phyloP scores from a whole-genome alignment of 2,329 filamentous ascomycete species.

The Gnomoniopsis smithogilvyi region DNA sequence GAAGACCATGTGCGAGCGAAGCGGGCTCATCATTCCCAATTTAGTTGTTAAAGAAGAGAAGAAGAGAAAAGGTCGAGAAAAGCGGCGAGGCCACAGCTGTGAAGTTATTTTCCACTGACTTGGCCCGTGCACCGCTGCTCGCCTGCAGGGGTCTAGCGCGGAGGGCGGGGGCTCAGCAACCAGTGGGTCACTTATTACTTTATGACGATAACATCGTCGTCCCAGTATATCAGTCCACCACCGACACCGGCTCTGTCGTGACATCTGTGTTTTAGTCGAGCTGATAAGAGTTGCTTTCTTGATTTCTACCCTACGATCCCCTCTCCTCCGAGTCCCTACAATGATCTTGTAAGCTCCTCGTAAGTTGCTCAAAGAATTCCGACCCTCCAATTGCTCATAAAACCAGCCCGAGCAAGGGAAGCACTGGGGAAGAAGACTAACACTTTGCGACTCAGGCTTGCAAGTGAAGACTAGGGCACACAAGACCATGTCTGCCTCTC shows the following conservation, averaged over 20 bases:
- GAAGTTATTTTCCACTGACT: constrained; percentile 5
- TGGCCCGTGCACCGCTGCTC: constrained; percentile 12
- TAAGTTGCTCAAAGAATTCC: neutral
- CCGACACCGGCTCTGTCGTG: constrained; percentile 11
- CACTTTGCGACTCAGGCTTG: constrained; percentile 8
- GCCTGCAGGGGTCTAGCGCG: neutral
- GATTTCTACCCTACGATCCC: neutral
- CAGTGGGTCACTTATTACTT: neutral
- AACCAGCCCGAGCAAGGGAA: neutral
- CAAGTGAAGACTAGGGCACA: constrained; percentile 12
- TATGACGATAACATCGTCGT: constrained; percentile 18
- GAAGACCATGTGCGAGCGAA: constrained; percentile 53
- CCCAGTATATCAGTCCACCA: constrained; percentile 14
- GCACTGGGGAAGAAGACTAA: neutral
- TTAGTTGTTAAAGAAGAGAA: constrained; percentile 67
- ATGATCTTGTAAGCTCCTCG: constrained; percentile 17
- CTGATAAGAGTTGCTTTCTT: neutral
- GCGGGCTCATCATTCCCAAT: constrained; percentile 74
- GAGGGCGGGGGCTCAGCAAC: constrained; percentile 1
- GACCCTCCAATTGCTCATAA: neutral
- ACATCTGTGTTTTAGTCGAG: neutral
- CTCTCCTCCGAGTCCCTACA: constrained; percentile 8
- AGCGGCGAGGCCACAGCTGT: neutral
- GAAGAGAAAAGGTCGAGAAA: constrained; percentile 26
- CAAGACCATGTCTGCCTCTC: constrained; percentile 41